These are phyloP conservation scores for Apiotrichum domesticum DNA, from an alignment of 1,284 basidiomycete genomes.

Conservation along the genomic window DNA sequence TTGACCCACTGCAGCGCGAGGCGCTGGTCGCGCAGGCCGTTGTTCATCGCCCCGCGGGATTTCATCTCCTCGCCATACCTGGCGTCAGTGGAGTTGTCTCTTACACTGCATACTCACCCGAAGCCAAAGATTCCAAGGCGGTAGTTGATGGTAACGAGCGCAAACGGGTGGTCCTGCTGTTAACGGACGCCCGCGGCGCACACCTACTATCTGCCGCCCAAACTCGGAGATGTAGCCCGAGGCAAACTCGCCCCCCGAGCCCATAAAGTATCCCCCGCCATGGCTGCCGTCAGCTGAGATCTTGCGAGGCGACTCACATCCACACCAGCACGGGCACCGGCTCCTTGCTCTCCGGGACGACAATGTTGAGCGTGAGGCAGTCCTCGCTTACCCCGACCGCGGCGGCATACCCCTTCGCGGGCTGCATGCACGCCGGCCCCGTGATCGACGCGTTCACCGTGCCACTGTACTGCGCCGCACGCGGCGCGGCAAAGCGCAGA, in stretches of 20 bases:
- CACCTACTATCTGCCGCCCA: too few relatives aligned
- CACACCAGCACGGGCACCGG: background rate
- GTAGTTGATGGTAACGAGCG: slow-evolving; percentile 49
- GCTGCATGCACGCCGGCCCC: background rate
- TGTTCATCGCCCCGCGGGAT: slow-evolving; percentile 37
- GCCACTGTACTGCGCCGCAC: background rate
- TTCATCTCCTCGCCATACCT: slow-evolving; percentile 34
- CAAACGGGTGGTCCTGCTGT: slow-evolving; percentile 34
- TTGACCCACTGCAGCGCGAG: slow-evolving; percentile 52
- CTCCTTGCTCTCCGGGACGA: background rate
- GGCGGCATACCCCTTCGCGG: background rate
- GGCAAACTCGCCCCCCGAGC: too few relatives aligned
- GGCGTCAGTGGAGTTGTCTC: too few relatives aligned
- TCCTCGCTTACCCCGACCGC: background rate
- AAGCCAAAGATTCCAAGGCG: slow-evolving; percentile 51
- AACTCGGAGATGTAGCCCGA: too few relatives aligned
- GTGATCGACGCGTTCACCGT: background rate
- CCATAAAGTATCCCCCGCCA: slow-evolving; percentile 31
- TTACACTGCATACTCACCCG: slow-evolving; percentile 3
- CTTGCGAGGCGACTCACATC: slow-evolving; percentile 17
- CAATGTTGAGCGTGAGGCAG: background rate
- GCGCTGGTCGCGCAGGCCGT: slow-evolving; percentile 48
- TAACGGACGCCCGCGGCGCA: background rate
- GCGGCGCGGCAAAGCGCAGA: background rate
- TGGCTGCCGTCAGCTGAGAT: slow-evolving; percentile 14